Base-by-base conservation (phyloP, 805 yeast species). In the Ogataea sp. region DNA sequence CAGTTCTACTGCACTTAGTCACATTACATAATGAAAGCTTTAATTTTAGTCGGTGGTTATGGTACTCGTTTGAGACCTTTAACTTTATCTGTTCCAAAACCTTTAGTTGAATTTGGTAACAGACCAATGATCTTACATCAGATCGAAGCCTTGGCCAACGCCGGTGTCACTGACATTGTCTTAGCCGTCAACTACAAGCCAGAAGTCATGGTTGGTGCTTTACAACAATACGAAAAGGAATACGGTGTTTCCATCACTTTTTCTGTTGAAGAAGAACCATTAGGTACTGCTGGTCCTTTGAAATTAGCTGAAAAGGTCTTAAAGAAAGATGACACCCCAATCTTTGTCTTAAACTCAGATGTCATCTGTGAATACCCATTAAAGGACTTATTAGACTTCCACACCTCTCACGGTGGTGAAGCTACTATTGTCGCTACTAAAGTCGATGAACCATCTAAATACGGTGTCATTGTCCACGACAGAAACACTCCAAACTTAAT, bases 41-140 rank as follows among this genome's bases (percentile, higher is more conserved):
- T 90, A 68, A 90, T 90, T 76, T 81, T 90, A 65, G 97, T 90
- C 56, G 98, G 98, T 63, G 98, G 98, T 68, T 93, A 89, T 75
- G 99, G 99, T 76, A 93, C 99, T 60, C 93, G 99, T 74, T 83
- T 93, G 73, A 89, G 99, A 79, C 99, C 99, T 47, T 75, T 93
- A 59, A 89, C 97, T 47, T 73, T 89, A 56, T 87, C 97, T 43
- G 76, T 82, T 49, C 97, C 97, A 65, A 89, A 89, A 71, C 97
- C 97, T 38, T 75, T 89, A 67, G 97, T 89, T 49, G 97, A 90
- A 71, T 93, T 93, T 59, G 99, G 85, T 65, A 93, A 93, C 85
- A 85, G 90, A 72, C 97, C 99, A 59, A 93, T 93, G 98, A 93
- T 93, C 57, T 73, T 87, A 56, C 98, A 93, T 67, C 99, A 93